Conservation (phyloP, 2,329 filamentous ascomycete species). For the Colletotrichum destructivum region DNA sequence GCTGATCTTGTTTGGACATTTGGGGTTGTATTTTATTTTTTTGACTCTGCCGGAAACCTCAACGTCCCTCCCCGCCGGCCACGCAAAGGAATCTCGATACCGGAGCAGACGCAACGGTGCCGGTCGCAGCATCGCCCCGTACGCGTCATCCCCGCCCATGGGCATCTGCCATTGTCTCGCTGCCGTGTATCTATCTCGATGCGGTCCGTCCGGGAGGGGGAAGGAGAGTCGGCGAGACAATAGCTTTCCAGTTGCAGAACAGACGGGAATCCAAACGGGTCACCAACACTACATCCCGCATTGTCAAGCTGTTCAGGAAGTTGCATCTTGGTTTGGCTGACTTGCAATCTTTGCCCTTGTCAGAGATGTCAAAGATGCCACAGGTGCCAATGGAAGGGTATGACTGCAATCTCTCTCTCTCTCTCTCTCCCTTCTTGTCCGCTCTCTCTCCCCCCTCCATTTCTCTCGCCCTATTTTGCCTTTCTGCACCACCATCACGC, state of each 20-base stretch:
- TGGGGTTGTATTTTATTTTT: no score
- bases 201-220: no score
- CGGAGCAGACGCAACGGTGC: slow-evolving; percentile 28
- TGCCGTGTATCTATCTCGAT: background rate
- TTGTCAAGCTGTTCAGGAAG: background rate
- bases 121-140: slow-evolving; percentile 16
- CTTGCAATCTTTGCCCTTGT: background rate
- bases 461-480: slow-evolving; percentile 7
- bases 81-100: slow-evolving; percentile 17
- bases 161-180: slow-evolving; percentile 7
- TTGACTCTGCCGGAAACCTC: slow-evolving; percentile 34
- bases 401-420: slow-evolving; percentile 25
- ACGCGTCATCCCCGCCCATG: background rate
- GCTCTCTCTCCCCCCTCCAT: background rate
- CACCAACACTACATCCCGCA: background rate
- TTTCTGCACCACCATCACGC: slow-evolving; percentile 26
- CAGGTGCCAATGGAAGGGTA: slow-evolving; percentile 3
- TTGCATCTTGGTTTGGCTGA: background rate
- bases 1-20: slow-evolving; percentile 24
- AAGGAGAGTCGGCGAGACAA: no score
- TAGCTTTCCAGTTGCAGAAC: no score
- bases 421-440: background rate
- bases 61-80: slow-evolving; percentile 25
- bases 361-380: background rate
- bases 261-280: no score